A percentile compares a stretch with the other conserved stretches of the same genome.
Evolutionary conservation across 495 filamentous ascomycete species (phyloP).

Genomic region (Hypomontagnella monticulosa): DNA sequence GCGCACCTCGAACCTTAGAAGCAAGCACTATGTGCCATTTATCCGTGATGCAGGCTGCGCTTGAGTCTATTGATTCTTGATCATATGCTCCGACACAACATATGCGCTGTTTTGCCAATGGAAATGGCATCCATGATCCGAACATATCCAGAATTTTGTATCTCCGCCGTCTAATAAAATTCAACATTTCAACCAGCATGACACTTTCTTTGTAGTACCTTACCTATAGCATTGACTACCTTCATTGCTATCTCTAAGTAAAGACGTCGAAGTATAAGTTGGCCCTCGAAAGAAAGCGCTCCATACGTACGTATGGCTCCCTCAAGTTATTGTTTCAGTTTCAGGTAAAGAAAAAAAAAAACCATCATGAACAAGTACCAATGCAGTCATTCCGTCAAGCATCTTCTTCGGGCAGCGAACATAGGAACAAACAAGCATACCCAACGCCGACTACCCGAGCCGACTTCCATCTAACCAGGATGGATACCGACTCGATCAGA

Average conservation of each 20-base stretch:
- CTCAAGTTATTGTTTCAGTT: background rate
- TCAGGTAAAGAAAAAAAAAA: conserved; percentile 10
- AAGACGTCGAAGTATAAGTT: too few species aligned
- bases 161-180: conserved; percentile 15
- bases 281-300: background rate
- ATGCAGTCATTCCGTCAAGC: background rate
- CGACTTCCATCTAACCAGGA: conserved; percentile 17
- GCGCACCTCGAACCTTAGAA: conserved; percentile 9
- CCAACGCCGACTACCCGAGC: conserved; percentile 12
- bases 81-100: background rate
- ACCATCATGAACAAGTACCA: background rate
- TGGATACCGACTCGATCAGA: conserved; percentile 24
- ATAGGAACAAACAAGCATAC: conserved; percentile 13
- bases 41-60: conserved; percentile 4
- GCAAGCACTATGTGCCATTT: conserved; percentile 10
- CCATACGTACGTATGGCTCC: background rate
- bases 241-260: too few species aligned
- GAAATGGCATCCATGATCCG: background rate
- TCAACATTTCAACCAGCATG: background rate
- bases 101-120: conserved; percentile 1
- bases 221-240: too few species aligned
- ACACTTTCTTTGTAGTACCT: background rate
- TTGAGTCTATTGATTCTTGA: background rate
- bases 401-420: conserved; percentile 29
- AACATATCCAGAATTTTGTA: background rate